Base-by-base conservation (phyloP, 83 land plant species). In the Diphasiastrum complanatum region DNA sequence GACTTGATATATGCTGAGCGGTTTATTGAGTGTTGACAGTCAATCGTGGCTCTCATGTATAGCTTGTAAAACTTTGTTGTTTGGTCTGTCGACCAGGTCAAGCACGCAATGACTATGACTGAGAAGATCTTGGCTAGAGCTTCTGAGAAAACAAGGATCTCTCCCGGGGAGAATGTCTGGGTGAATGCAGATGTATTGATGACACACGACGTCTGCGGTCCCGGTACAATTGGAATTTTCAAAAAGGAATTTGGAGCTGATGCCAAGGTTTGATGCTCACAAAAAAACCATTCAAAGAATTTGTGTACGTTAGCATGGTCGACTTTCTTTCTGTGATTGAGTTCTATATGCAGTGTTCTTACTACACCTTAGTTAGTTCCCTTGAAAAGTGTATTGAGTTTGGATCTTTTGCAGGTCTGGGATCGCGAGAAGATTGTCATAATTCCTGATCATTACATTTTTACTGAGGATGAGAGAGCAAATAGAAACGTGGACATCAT, bases 201-300 rank as follows among this genome's bases (percentile, higher is more conserved):
- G 97, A 91, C 97, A n/a, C 93, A 91, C 63, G 97, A 91, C 69
- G 89, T 91, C 22, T 86, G 97, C 68, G 97, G 97, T 28, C 93
- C 97, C 46, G 97, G 93, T 32, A 77, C 97, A 6, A 68, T 91
- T 62, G 93, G 89, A 8, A 86, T 91, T 51, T 91, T 91, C 65
- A 91, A 91, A 69, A 76, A 69, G 64, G 89, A 91, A 47, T 91
- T 91, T 49, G 97, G 97, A 20, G 43, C 79, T 16, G 60, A 84
- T 69, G 97, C 97, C 0, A 86, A 86, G 86, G 97, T 90, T 40
- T 53, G 30, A 11, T 30, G 24, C n/a, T n/a, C n/a, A n/a, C n/a
- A n/a, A n/a, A 6, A 10, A 11, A 11, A 4, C 10, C 45, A 11
- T 11, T 12, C 19, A 12, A 6, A 29, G 14, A 16, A 56, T 16